Base-by-base conservation (phyloP, 768 basidiomycete species). In the Tricholoma sp. region DNA sequence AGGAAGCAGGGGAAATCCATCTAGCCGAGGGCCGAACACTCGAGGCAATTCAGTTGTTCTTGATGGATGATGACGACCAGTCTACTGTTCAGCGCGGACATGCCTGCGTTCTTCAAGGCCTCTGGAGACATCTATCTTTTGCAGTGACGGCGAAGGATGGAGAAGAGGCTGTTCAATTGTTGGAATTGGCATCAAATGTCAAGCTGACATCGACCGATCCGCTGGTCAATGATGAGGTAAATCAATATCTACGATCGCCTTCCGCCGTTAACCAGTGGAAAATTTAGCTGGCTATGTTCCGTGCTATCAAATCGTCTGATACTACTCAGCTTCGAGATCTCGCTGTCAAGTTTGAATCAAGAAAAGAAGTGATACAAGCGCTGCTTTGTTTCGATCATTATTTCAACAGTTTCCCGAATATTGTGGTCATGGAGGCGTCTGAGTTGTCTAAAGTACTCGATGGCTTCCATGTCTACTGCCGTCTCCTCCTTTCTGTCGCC, bases 1-100 rank as follows among this genome's bases (percentile, higher is more conserved):
- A 59, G 1, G 80, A 85, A 41, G 85, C 85, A 0, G 84, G 82
- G 0, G 73, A 79, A 12, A 61, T 84, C 15, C 77, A 83, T 60
- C 58, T 82, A 6, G 65, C 68, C 0, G 78, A 83, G 59, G 81
- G 80, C 11, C 74, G 78, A 1, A 67, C 66, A 0, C 41, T 75
- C 2, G 74, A 80, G 12, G 85, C 85, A 0, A 77, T 85, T 11
- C 67, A 63, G 7, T 65, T 80, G 2, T 67, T 83, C 47, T 60
- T 84, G 7, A 64, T 68, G 41, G 75, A 78, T 34, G 60, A 24
- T 5, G 51, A 42, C 0, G 70, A 68, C 13, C 45, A 42, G 2
- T 20, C 66, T 0, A 75, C 76, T 2, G 60, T 65, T 13, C 59
- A 56, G 20, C 68, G 63, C 44, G 85, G 77, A 1, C 65, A 61